Base-by-base conservation (phyloP, 2,329 filamentous ascomycete genomes). In the Scedosporium apiospermum region DNA sequence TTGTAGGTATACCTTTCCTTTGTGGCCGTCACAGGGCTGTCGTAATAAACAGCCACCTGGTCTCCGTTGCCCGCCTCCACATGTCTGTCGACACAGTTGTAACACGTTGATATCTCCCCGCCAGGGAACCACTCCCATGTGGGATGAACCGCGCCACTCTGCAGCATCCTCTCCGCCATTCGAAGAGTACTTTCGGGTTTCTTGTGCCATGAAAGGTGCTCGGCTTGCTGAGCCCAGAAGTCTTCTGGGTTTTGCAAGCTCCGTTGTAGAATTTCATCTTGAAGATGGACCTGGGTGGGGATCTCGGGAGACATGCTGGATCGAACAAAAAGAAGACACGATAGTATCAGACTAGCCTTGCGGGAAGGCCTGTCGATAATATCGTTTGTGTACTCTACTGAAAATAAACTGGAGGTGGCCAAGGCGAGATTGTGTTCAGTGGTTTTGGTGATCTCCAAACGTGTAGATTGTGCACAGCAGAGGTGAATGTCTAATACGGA, bases 81-180 rank as follows among this genome's bases (percentile, higher is more conserved):
- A 75, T 97, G 93, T 14, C 93, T 82, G 74, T 96, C 92, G 14
- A 97, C 78, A 71, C 91, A 96, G 73, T 97, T 98, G 78, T 91
- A 96, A 67, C 89, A 91, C 0, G 91, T 96, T 44, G 89, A 95
- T 67, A 98, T 90, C 76, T 95, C 87, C 65, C 93, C 93, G 65
- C 86, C 90, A 0, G 90, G 85, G 68, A 96, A 97, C 93, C 93
- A 98, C 65, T 86, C 84, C 92, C 93, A 97, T 70, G 89, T 86
- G 53, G 85, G 81, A 71, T 96, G 87, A 14, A 79, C 77, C n/a
- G 79, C 75, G 62, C 86, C 87, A 66, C 76, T 82, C 61, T 79
- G 74, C 3, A 95, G 78, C 6, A 78, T 84, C 74, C 90, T 93
- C 57, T 80, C 85, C 21, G 79, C 82, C 46, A 76, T 78, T 2